phyloP scores from a whole-genome alignment of 495 filamentous ascomycete species.

The Apodospora peruviana region DNA sequence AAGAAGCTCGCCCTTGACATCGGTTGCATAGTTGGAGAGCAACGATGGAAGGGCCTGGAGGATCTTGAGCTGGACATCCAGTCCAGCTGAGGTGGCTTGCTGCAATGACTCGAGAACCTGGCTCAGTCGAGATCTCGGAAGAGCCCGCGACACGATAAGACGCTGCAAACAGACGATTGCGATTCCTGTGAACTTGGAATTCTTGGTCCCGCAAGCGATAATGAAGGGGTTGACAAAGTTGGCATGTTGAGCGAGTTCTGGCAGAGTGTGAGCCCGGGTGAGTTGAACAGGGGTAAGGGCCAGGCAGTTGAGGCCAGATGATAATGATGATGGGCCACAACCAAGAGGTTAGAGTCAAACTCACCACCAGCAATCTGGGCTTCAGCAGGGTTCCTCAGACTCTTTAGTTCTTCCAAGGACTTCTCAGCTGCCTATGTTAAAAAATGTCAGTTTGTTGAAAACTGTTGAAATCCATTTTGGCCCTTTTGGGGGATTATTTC shows the following conservation, averaged over 20 bases:
- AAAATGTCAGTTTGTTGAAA: not conserved
- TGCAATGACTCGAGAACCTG: slow-evolving; percentile 83
- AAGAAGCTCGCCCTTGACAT: slow-evolving; percentile 74
- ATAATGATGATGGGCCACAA: not conserved
- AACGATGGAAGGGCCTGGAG: slow-evolving; percentile 88
- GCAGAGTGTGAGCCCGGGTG: slow-evolving; percentile 11
- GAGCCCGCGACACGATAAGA: slow-evolving; percentile 70
- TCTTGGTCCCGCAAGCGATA: slow-evolving; percentile 81
- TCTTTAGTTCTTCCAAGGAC: slow-evolving; percentile 84
- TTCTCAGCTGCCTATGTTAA: slow-evolving; percentile 82
- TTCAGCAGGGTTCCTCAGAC: slow-evolving; percentile 69
- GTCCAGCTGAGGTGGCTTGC: slow-evolving; percentile 66
- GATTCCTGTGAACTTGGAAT: slow-evolving; percentile 81
- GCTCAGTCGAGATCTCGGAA: slow-evolving; percentile 67
- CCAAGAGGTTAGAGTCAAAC: slow-evolving; percentile 11
- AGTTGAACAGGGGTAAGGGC: not conserved
- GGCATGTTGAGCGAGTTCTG: slow-evolving; percentile 76
- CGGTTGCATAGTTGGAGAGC: slow-evolving; percentile 81
- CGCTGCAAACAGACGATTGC: slow-evolving; percentile 84
- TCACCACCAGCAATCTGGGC: slow-evolving; percentile 78
- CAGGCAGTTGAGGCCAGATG: not conserved
- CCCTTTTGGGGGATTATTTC: too few species aligned
- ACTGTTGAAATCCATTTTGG: too few species aligned
- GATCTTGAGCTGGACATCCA: slow-evolving; percentile 95
- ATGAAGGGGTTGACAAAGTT: slow-evolving; percentile 89